Conservation (phyloP, 2,329 filamentous ascomycete genomes). For the Talaromyces sp. region DNA sequence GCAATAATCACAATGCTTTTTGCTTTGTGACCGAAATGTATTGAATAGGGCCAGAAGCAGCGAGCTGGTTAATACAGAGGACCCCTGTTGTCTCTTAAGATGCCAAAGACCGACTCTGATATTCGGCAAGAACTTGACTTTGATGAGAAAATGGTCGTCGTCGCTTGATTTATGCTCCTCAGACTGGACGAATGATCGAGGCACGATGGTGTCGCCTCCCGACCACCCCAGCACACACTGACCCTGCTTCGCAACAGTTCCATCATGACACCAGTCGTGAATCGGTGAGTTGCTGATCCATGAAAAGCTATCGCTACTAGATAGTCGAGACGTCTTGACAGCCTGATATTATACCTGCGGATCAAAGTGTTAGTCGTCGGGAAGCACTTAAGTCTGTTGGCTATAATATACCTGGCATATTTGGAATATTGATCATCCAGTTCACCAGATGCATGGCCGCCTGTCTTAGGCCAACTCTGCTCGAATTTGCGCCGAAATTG, state of each 20-base stretch:
- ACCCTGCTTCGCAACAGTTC: background rate
- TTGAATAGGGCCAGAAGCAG: background rate
- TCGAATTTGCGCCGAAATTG: background rate
- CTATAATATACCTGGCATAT: background rate
- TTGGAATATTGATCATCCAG: background rate
- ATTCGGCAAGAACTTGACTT: too few species aligned
- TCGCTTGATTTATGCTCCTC: too few species aligned
- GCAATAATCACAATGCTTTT: background rate
- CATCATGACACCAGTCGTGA: too few species aligned
- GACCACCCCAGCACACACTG: too few species aligned
- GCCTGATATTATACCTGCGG: background rate
- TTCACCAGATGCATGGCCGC: background rate
- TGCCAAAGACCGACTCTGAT: too few species aligned
- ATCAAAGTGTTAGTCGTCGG: background rate
- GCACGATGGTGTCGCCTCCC: too few species aligned
- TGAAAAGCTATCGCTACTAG: too few species aligned
- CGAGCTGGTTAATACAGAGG: background rate
- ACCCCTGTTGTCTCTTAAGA: too few species aligned
- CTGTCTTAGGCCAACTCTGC: background rate
- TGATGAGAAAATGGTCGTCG: too few species aligned
- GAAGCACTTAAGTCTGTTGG: background rate
- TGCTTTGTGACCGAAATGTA: background rate
- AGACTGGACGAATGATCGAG: too few species aligned
- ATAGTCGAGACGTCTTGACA: background rate
- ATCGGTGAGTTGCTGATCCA: too few species aligned